Evolutionary conservation across 2,329 filamentous ascomycete genomes (phyloP).

Genomic region (Aspergillus puulaauensis): DNA sequence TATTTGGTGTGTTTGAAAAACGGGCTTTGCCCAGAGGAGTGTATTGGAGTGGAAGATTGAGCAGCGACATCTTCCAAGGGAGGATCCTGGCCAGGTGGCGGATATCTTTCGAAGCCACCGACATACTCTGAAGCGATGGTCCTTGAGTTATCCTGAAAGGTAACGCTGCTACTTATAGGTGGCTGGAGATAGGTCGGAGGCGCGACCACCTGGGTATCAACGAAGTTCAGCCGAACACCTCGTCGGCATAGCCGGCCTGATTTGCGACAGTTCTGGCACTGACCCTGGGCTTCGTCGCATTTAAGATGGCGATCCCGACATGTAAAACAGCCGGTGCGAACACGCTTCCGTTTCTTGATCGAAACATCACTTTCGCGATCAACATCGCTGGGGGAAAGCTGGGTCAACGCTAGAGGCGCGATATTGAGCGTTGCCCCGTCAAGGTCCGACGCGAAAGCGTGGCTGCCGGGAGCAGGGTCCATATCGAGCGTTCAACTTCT

Average conservation of each 20-base stretch:
- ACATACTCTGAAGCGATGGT: constrained; percentile 87
- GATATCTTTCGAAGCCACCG: constrained; percentile 74
- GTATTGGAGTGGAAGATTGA: constrained; percentile 26
- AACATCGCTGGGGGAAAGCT: constrained; percentile 9
- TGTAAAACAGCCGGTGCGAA: constrained; percentile 86
- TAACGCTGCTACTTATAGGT: constrained; percentile 67
- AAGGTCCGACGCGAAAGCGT: not conserved
- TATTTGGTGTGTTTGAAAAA: constrained; percentile 38
- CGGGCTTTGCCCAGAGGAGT: constrained; percentile 29
- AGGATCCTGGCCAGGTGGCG: constrained; percentile 49
- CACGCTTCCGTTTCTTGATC: constrained; percentile 71
- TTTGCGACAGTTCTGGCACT: constrained; percentile 79
- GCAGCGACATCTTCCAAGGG: constrained; percentile 26
- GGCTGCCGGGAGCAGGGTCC: not conserved
- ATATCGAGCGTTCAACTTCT: not conserved
- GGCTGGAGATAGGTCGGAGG: constrained; percentile 62
- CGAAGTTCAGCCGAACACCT: constrained; percentile 85
- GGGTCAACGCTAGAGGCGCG: not conserved
- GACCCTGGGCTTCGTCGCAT: constrained; percentile 73
- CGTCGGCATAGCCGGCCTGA: constrained; percentile 82
- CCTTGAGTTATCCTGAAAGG: constrained; percentile 85
- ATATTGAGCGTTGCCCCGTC: not conserved
- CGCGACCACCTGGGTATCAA: constrained; percentile 73
- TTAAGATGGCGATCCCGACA: constrained; percentile 88
- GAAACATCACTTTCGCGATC: constrained; percentile 26